Evolutionary conservation across 2,329 filamentous ascomycete species (phyloP).

Genomic region (Macrophomina pseudophaseolina): DNA sequence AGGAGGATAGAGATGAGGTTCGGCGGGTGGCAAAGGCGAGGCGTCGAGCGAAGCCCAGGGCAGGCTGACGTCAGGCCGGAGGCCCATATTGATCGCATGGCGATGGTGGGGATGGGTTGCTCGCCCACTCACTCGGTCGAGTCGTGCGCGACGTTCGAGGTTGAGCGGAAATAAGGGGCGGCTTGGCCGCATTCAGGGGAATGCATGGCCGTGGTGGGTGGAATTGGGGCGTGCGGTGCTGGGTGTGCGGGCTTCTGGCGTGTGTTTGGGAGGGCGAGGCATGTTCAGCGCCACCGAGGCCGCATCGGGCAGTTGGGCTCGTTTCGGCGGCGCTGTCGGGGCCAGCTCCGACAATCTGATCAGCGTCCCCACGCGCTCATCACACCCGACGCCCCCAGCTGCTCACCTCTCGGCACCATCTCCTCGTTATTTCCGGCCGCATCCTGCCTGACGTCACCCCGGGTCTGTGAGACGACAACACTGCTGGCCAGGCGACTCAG

Average conservation of each 20-base stretch:
- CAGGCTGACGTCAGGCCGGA: background rate
- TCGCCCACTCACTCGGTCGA: background rate
- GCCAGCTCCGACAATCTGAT: conserved; percentile 17
- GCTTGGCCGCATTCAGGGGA: conserved; percentile 3
- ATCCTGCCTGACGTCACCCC: conserved; percentile 4
- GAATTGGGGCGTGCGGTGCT: background rate
- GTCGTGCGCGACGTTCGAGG: conserved; percentile 21
- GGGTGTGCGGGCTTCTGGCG: background rate
- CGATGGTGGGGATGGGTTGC: background rate
- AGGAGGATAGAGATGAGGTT: background rate
- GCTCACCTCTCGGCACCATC: background rate
- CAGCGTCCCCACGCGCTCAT: conserved; percentile 1
- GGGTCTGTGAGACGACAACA: background rate
- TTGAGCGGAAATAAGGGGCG: conserved; percentile 9
- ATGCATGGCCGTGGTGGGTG: background rate
- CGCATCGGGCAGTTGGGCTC: conserved; percentile 4
- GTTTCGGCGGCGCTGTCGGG: conserved; percentile 17
- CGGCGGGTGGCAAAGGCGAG: background rate
- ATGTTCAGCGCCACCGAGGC: background rate
- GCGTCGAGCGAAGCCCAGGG: background rate
- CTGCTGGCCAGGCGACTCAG: conserved; percentile 1
- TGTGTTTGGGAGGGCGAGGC: background rate
- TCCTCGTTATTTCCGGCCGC: conserved; percentile 5
- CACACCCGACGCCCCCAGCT: background rate
- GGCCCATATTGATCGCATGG: too few species aligned